phyloP scores from a whole-genome alignment of 2,329 filamentous ascomycete genomes.

The Dothideomycetidae sp. region DNA sequence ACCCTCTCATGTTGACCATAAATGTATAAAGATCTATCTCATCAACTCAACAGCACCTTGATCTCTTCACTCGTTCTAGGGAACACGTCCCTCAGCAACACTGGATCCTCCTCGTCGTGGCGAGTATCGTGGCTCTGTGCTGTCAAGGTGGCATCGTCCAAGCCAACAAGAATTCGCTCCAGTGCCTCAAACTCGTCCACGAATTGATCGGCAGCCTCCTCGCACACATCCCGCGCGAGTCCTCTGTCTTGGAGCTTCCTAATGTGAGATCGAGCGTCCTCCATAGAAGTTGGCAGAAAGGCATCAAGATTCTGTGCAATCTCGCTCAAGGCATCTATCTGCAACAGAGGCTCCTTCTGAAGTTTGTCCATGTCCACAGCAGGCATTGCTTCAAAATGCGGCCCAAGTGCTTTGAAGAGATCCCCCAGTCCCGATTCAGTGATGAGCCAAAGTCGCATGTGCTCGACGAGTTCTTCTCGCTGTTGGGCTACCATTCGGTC shows the following conservation, averaged over 20 bases:
- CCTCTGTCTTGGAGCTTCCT: conserved; percentile 57
- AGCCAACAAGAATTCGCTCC: conserved; percentile 45
- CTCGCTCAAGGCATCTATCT: conserved; percentile 44
- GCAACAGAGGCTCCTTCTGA: conserved; percentile 40
- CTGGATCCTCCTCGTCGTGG: conserved; percentile 25
- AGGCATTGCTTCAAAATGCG: conserved; percentile 24
- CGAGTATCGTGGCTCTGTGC: conserved; percentile 19
- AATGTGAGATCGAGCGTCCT: conserved; percentile 78
- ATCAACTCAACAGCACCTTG: conserved; percentile 39
- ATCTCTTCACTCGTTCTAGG: conserved; percentile 52
- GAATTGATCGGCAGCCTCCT: conserved; percentile 70
- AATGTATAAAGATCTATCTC: no score
- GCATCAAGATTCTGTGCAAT: conserved; percentile 70
- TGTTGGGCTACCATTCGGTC: conserved; percentile 19
- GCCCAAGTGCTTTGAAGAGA: conserved; percentile 45
- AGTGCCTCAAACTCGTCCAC: conserved; percentile 68
- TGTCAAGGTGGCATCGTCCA: conserved; percentile 37
- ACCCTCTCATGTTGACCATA: no score
- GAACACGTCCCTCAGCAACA: conserved; percentile 40
- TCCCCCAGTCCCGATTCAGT: conserved; percentile 56
- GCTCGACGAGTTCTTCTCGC: conserved; percentile 39
- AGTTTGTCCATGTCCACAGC: conserved; percentile 41
- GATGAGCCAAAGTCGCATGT: conserved; percentile 52
- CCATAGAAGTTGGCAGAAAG: conserved; percentile 81
- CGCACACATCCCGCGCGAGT: conserved; percentile 61